Conservation (phyloP, 2,329 filamentous ascomycete genomes). For the Ophiostoma tasmaniense region DNA sequence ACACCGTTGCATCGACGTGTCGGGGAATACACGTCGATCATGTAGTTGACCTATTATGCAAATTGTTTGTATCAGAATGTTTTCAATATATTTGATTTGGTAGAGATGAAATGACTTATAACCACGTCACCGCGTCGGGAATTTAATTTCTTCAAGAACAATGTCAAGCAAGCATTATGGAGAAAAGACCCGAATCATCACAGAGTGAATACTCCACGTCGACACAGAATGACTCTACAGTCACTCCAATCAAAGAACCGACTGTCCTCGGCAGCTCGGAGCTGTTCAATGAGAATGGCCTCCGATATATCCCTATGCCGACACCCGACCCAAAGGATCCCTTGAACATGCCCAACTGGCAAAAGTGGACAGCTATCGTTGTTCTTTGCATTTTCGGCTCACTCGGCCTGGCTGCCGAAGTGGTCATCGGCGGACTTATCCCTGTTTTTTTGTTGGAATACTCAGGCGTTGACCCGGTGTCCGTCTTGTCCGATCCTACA, state of each 20-base stretch:
- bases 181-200: neutral
- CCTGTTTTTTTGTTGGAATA: conserved; percentile 33
- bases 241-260: neutral
- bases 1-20: neutral
- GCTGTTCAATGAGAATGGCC: conserved; percentile 19
- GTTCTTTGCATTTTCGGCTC: conserved; percentile 23
- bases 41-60: neutral
- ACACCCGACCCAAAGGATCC: conserved; percentile 24
- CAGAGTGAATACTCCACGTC: neutral
- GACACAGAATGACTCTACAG: neutral
- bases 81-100: neutral
- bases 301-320: conserved; percentile 20
- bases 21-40: conserved; percentile 3
- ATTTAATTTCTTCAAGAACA: neutral
- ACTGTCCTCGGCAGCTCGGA: conserved; percentile 17
- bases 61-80: neutral
- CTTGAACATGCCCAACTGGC: conserved; percentile 27
- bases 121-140: neutral
- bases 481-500: conserved; percentile 21
- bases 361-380: conserved; percentile 27
- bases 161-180: neutral
- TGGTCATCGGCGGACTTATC: conserved; percentile 28
- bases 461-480: conserved; percentile 27
- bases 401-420: conserved; percentile 26
- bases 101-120: neutral